Base-by-base conservation (phyloP, 495 filamentous ascomycete genomes). In the Articulospora tetracladia region DNA sequence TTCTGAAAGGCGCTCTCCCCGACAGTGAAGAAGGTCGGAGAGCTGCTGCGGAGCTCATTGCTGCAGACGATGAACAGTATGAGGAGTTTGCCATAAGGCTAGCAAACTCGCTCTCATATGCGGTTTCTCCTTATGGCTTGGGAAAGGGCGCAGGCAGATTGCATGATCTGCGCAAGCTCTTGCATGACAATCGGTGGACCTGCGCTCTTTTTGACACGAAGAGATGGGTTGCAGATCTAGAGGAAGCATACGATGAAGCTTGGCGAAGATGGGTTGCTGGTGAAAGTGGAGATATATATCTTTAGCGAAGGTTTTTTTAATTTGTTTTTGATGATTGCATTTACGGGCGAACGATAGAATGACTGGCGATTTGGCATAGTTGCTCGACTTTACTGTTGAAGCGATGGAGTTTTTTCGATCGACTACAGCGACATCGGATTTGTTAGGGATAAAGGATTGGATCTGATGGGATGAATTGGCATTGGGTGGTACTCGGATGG, bases 141-240 rank as follows among this genome's bases (percentile, higher is more conserved):
- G 84, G 87, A 30, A 75, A 83, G 53, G 86, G 82, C 10, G 62
- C 67, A 13, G 92, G 92, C 19, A 75, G 90, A 44, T 74, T 97
- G 57, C 80, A 82, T 17, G 88, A 93, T 49, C 73, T 96, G 58
- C 80, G 94, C 59, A 86, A 82, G 68, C 73, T 97, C 70, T 72
- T 99, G 53, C 98, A 88, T 70, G 82, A 88, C 60, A 86, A 84
- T 62, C 86, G 93, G 59, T 93, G 90, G 85, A 84, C 75, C 26
- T 93, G 91, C 68, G 86, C 86, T 51, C 78, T 98, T 36, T 99
- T 98, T 72, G 89, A 99, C 73, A 99, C 94, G 23, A 79, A 76
- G 63, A 82, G 95, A 61, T 99, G 94, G 94, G 94, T 99, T 44
- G 76, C 79, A 39, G 93, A 98, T 77, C 70, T 99, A 58, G 94